phyloP scores from a whole-genome alignment of 495 filamentous ascomycete genomes.

The Amniculicola lignicola region DNA sequence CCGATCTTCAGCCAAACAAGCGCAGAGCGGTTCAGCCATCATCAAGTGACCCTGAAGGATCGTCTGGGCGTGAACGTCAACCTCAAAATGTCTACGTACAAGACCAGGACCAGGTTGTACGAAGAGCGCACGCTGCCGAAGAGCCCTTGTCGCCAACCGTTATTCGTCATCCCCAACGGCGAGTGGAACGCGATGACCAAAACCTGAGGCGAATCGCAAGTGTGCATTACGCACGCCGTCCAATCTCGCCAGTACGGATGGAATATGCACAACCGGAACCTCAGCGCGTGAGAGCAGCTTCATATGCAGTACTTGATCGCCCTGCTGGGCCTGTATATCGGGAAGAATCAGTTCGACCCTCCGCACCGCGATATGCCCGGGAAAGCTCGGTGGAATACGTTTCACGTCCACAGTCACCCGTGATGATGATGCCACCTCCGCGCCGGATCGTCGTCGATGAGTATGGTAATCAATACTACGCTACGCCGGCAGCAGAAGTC shows the following conservation, averaged over 20 bases:
- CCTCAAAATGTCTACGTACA: conserved; percentile 28
- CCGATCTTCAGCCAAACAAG: conserved; percentile 39
- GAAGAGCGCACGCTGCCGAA: conserved; percentile 34
- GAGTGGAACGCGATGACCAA: conserved; percentile 51
- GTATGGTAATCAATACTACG: conserved; percentile 41
- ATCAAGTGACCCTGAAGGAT: conserved; percentile 44
- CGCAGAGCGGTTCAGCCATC: conserved; percentile 53
- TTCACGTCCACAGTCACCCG: conserved; percentile 27
- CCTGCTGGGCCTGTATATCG: conserved; percentile 55
- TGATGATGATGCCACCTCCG: conserved; percentile 34
- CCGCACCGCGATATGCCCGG: conserved; percentile 45
- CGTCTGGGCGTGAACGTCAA: conserved; percentile 46
- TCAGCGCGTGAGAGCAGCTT: conserved; percentile 51
- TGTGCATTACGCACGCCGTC: conserved; percentile 44
- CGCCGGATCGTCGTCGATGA: conserved; percentile 40
- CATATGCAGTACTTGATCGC: conserved; percentile 59
- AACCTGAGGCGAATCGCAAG: conserved; percentile 62
- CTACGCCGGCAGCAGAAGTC: conserved; percentile 24
- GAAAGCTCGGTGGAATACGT: conserved; percentile 51
- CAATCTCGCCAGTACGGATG: conserved; percentile 39
- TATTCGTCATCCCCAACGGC: conserved; percentile 42
- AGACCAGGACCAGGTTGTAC: conserved; percentile 26
- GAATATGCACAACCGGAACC: conserved; percentile 15
- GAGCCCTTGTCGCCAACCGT: conserved; percentile 43
- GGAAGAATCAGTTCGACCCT: conserved; percentile 47